Conservation (phyloP, 805 yeast genomes). For the Metschnikowia santaceciliae region DNA sequence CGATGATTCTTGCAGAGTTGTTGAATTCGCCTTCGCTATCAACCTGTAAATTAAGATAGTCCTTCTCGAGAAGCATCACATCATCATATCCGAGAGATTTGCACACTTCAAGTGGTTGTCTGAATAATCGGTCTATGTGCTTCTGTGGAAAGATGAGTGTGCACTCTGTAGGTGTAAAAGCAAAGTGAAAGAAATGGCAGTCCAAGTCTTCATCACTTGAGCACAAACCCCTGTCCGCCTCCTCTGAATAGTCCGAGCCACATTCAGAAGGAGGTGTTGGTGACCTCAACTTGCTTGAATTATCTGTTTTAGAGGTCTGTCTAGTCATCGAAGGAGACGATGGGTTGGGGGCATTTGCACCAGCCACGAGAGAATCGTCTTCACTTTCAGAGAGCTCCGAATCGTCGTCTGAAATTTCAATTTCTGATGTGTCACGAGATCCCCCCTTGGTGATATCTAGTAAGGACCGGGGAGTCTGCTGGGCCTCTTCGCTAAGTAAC, state of each 20-base stretch:
- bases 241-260: constrained; percentile 1
- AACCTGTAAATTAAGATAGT: constrained; percentile 52
- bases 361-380: neutral
- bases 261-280: constrained; percentile 8
- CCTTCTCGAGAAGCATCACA: constrained; percentile 38
- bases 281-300: constrained; percentile 26
- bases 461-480: constrained; percentile 10
- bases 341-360: neutral
- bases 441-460: neutral
- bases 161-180: constrained; percentile 60
- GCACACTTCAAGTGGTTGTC: constrained; percentile 35
- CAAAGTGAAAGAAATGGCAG: constrained; percentile 49
- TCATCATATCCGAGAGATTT: constrained; percentile 28
- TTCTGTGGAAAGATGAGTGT: constrained; percentile 51
- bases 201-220: neutral
- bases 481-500: constrained; percentile 38
- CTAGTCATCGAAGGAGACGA: neutral
- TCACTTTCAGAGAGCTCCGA: neutral
- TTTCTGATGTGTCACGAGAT: neutral
- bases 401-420: neutral
- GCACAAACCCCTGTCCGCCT: neutral
- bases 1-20: constrained; percentile 48
- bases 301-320: constrained; percentile 19
- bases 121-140: constrained; percentile 36
- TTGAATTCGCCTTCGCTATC: constrained; percentile 57